A percentile compares a stretch with the other conserved stretches of the same genome.
These are phyloP conservation scores for Hypomontagnella submonticulosa DNA, from an alignment of 495 filamentous ascomycete species.

Conservation along the genomic window DNA sequence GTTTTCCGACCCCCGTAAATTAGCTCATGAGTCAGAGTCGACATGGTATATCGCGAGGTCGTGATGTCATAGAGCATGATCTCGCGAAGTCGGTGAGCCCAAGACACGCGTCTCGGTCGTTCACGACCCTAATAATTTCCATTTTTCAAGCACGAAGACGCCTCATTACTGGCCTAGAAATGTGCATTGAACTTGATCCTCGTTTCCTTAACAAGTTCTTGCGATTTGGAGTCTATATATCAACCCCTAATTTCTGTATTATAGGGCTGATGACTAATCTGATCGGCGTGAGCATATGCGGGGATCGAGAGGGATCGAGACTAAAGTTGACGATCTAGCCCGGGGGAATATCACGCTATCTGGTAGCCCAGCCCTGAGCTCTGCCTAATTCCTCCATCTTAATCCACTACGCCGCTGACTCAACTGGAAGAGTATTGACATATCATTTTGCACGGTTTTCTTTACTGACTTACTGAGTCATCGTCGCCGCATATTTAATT, in stretches of 20 bases:
- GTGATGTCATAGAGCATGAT: slow-evolving; percentile 15
- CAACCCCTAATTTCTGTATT: neutral
- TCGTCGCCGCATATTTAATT: neutral
- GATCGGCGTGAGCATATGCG: slow-evolving; percentile 12
- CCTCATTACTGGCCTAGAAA: too few relatives aligned
- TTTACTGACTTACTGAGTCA: neutral
- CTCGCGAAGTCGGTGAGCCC: too few relatives aligned
- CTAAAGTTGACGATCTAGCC: slow-evolving; percentile 2
- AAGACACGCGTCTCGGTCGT: too few relatives aligned
- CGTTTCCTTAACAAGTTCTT: too few relatives aligned
- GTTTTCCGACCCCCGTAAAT: neutral
- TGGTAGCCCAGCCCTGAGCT: neutral
- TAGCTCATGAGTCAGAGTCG: slow-evolving; percentile 11
- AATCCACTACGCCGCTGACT: neutral
- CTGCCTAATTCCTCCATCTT: slow-evolving; percentile 3
- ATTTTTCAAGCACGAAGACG: too few relatives aligned
- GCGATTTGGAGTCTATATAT: too few relatives aligned
- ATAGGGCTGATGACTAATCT: slow-evolving; percentile 28
- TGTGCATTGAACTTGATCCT: too few relatives aligned
- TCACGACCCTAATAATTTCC: too few relatives aligned
- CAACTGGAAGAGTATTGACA: neutral
- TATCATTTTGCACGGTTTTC: neutral
- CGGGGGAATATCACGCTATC: neutral
- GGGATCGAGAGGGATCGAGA: slow-evolving; percentile 14
- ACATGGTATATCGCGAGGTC: slow-evolving; percentile 6